These are phyloP conservation scores for Senecio squalidus DNA, from an alignment of 140 eudicot genomes.

Conservation along the genomic window DNA sequence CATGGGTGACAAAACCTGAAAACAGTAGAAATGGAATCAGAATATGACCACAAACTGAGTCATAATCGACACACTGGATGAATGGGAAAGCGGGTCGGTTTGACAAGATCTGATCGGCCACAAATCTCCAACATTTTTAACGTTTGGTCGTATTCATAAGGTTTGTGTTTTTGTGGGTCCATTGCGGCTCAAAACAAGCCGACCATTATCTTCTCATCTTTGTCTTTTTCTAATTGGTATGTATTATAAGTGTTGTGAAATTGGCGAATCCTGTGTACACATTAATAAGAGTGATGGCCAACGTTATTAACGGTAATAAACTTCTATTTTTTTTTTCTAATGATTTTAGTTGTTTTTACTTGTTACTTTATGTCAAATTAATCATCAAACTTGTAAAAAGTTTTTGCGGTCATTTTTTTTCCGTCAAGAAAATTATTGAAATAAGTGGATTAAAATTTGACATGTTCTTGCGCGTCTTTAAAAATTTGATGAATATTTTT, in stretches of 20 bases:
- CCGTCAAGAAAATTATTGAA: too few relatives aligned
- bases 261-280: constrained; percentile 1
- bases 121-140: background rate
- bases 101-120: constrained; percentile 20
- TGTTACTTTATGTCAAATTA: too few relatives aligned
- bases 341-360: too few relatives aligned
- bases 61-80: background rate
- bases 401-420: too few relatives aligned
- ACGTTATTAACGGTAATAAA: background rate
- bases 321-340: too few relatives aligned
- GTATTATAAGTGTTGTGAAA: background rate
- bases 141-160: constrained; percentile 1
- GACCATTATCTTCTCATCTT: constrained; percentile 1
- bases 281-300: background rate
- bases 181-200: constrained; percentile 15
- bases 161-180: constrained; percentile 3
- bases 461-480: too few relatives aligned
- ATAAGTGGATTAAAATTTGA: too few relatives aligned
- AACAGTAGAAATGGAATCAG: constrained; percentile 12
- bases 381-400: too few relatives aligned
- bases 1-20: constrained; percentile 32
- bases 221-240: constrained; percentile 9
- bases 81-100: constrained; percentile 19
- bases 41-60: background rate
- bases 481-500: too few relatives aligned